A percentile compares a stretch with the other conserved stretches of the same genome.
These are phyloP conservation scores for Lecanicillium sp. DNA, from an alignment of 2,329 filamentous ascomycete species.

Conservation along the genomic window DNA sequence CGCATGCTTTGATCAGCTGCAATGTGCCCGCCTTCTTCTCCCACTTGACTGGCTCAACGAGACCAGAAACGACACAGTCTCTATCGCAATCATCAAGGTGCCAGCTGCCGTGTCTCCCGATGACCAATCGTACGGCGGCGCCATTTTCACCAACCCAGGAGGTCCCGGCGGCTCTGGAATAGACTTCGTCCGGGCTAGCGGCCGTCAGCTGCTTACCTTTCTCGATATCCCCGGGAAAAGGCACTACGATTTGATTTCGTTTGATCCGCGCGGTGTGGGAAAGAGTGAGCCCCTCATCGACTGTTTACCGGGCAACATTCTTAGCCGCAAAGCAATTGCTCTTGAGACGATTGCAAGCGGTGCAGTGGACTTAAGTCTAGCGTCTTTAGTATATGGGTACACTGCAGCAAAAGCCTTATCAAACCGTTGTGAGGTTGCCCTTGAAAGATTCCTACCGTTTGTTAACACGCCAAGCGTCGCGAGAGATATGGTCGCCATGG, in stretches of 20 bases:
- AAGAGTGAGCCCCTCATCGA: slow-evolving; percentile 31
- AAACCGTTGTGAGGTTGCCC: slow-evolving; percentile 22
- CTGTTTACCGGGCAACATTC: slow-evolving; percentile 29
- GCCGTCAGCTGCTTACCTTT: slow-evolving; percentile 22
- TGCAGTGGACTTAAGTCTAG: slow-evolving; percentile 16
- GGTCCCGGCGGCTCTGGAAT: slow-evolving; percentile 39
- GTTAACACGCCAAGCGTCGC: slow-evolving; percentile 33
- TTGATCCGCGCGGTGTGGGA: slow-evolving; percentile 38
- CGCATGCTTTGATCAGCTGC: slow-evolving; percentile 31
- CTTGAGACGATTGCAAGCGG: slow-evolving; percentile 26
- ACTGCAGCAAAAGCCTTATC: slow-evolving; percentile 23
- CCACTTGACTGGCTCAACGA: slow-evolving; percentile 37
- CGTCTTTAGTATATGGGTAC: slow-evolving; percentile 21
- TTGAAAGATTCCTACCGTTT: slow-evolving; percentile 27
- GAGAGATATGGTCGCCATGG: slow-evolving; percentile 38
- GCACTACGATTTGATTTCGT: slow-evolving; percentile 37
- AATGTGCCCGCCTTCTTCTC: slow-evolving; percentile 37
- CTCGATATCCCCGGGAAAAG: slow-evolving; percentile 22
- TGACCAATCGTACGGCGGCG: slow-evolving; percentile 34
- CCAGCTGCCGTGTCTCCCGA: slow-evolving; percentile 33
- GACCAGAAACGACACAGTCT: slow-evolving; percentile 23
- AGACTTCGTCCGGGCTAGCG: slow-evolving; percentile 20
- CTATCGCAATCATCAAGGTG: slow-evolving; percentile 36
- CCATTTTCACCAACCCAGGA: slow-evolving; percentile 39
- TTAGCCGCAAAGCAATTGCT: slow-evolving; percentile 24